These are phyloP conservation scores for Triglochin maritima DNA, from an alignment of 106 monocot genomes.

Conservation along the genomic window DNA sequence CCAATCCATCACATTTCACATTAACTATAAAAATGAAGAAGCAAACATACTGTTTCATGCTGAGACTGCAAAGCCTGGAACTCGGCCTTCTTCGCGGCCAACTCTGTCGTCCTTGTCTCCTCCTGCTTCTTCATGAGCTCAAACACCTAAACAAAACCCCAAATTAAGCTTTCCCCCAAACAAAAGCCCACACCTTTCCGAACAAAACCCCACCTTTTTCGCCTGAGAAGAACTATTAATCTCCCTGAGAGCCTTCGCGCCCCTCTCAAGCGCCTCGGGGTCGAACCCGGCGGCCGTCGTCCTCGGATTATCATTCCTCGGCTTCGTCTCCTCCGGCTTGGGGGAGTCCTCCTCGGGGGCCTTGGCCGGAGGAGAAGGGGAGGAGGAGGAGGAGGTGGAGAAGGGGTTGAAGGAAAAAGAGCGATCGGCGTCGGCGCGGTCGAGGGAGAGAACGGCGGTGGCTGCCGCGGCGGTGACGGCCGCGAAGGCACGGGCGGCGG, in stretches of 20 bases:
- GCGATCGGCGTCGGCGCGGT: not conserved
- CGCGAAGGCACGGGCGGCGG: constrained; percentile 20
- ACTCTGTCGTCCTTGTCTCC: constrained; percentile 58
- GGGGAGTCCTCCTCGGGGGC: not conserved
- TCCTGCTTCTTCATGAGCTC: constrained; percentile 83
- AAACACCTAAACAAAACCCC: constrained; percentile 40
- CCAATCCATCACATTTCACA: not conserved
- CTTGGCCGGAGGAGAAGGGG: not conserved
- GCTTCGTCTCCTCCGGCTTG: constrained; percentile 11
- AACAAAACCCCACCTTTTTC: constrained; percentile 47
- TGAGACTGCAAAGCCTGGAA: constrained; percentile 58
- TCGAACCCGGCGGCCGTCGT: constrained; percentile 86
- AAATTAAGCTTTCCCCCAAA: not conserved
- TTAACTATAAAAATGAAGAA: not conserved
- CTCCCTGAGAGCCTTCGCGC: constrained; percentile 55
- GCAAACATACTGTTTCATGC: constrained; percentile 58
- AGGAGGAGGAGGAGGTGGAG: not conserved
- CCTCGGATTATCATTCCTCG: constrained; percentile 60
- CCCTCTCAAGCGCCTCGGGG: constrained; percentile 82
- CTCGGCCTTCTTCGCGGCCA: constrained; percentile 51
- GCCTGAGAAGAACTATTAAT: constrained; percentile 55
- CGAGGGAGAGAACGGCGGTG: not conserved
- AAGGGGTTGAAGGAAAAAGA: constrained; percentile 5
- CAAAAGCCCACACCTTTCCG: not conserved
- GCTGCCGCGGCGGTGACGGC: constrained; percentile 47